Base-by-base conservation (phyloP, 1,284 basidiomycete species). In the Rhizoctonia solani region DNA sequence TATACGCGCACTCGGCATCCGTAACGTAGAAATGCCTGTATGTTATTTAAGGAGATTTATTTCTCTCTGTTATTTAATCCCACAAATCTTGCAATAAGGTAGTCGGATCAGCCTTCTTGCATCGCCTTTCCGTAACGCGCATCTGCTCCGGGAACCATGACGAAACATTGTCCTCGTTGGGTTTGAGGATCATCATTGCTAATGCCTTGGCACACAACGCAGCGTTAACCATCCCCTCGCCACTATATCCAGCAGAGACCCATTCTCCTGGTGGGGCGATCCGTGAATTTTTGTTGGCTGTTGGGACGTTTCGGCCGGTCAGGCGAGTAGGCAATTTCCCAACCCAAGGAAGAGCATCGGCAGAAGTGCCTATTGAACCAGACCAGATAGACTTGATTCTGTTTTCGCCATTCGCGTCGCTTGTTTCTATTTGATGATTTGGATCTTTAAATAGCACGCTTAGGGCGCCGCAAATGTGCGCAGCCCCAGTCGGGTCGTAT, bases 321-420 rank as follows among this genome's bases (percentile, higher is more conserved):
- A 79, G 73, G 16, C 70, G 76, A 3, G 69, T 71, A 2, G 83
- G 83, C 37, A 86, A 74, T 5, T 82, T 75, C 11, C 85, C 85
- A 37, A 86, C 83, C 85, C 85, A 87, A 1, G 85, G 85, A 65
- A 76, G 73, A 29, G 74, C 75, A 67, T 86, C 85, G 3, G 78
- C 78, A 0, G 85, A 86, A 1, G 82, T 73, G 0, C 82, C 85
- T 67, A 87, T 75, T 1, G 87, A 79, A 0, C 87, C 87, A 53
- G 83, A 81, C 87, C 87, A 89, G 0, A 81, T 73, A 2, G 79
- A 79, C 65, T 82, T 81, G 16, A 86, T 71, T 16, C 71, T 63
- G 4, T 72, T 61, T 4, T 69, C 67, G 14, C 41, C 68, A 16
- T 71, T 68, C 0, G 42, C 68, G 16, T 68, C 21, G 8, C 39